Evolutionary conservation across 306 rosid genomes (phyloP).

Genomic region (Lupinus albus): DNA sequence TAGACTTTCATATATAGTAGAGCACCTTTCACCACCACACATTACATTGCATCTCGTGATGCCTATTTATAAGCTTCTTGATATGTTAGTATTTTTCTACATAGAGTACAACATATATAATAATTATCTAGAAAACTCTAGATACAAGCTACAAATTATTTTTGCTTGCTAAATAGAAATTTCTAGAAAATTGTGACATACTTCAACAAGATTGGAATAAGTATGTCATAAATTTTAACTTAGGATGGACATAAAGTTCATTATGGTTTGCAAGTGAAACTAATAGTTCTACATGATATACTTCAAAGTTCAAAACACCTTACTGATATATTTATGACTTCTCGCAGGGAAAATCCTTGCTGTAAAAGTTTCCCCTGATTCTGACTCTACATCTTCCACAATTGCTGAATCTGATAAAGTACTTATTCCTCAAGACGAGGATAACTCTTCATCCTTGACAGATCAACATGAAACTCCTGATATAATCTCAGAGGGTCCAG

Average conservation of each 20-base stretch:
- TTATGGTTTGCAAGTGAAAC: slow-evolving; percentile 28
- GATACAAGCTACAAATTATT: no score
- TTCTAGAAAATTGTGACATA: no score
- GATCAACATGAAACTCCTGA: slow-evolving; percentile 59
- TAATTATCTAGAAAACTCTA: no score
- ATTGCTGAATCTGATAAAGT: slow-evolving; percentile 72
- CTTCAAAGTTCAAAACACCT: slow-evolving; percentile 23
- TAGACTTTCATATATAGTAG: no score
- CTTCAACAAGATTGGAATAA: slow-evolving; percentile 39
- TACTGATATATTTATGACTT: slow-evolving; percentile 40
- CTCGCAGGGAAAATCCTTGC: slow-evolving; percentile 68
- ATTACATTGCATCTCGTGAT: no score
- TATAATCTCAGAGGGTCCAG: slow-evolving; percentile 55
- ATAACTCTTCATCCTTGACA: slow-evolving; percentile 57
- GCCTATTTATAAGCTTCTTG: no score
- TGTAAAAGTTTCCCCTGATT: slow-evolving; percentile 61
- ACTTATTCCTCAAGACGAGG: slow-evolving; percentile 67
- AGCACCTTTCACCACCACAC: no score
- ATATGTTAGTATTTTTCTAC: no score
- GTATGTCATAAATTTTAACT: slow-evolving; percentile 8
- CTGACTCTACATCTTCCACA: slow-evolving; percentile 63
- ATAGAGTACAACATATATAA: no score
- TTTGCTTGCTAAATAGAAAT: no score
- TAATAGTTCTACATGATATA: neutral
- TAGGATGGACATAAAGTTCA: slow-evolving; percentile 34